These are phyloP conservation scores for Colletotrichum sp. DNA, from an alignment of 2,329 filamentous ascomycete genomes.

Conservation along the genomic window DNA sequence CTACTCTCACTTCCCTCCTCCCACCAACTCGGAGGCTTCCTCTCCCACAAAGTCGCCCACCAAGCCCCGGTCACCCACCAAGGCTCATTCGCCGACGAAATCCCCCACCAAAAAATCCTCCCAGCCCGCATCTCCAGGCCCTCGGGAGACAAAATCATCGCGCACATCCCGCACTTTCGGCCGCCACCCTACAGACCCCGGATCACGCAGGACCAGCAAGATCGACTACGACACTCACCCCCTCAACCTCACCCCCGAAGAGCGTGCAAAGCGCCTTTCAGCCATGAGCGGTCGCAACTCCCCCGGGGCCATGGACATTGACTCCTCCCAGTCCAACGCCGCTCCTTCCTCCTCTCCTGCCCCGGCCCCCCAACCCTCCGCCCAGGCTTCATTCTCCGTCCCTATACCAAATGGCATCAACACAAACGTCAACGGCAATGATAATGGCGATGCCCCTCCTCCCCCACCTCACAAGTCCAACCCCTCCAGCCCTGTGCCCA, in stretches of 20 bases:
- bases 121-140: constrained; percentile 31
- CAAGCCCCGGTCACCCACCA: constrained; percentile 30
- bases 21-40: constrained; percentile 35
- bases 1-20: constrained; percentile 25
- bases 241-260: constrained; percentile 87
- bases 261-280: constrained; percentile 72
- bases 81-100: constrained; percentile 25
- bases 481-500: constrained; percentile 62
- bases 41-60: constrained; percentile 29
- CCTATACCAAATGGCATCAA: constrained; percentile 56
- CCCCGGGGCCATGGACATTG: constrained; percentile 69
- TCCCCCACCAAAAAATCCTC: constrained; percentile 40
- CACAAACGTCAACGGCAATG: constrained; percentile 49
- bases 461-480: constrained; percentile 76
- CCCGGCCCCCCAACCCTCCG: constrained; percentile 42
- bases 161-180: constrained; percentile 50
- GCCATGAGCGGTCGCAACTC: constrained; percentile 66
- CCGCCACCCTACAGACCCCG: constrained; percentile 54
- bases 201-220: constrained; percentile 54
- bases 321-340: constrained; percentile 57
- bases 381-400: constrained; percentile 53
- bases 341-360: constrained; percentile 61
- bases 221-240: constrained; percentile 79
- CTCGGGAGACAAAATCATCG: constrained; percentile 40
- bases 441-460: constrained; percentile 59